A percentile compares a stretch with the other conserved stretches of the same genome.
These are phyloP conservation scores for Yarrowia sp. DNA, from an alignment of 805 yeast genomes.

Conservation along the genomic window DNA sequence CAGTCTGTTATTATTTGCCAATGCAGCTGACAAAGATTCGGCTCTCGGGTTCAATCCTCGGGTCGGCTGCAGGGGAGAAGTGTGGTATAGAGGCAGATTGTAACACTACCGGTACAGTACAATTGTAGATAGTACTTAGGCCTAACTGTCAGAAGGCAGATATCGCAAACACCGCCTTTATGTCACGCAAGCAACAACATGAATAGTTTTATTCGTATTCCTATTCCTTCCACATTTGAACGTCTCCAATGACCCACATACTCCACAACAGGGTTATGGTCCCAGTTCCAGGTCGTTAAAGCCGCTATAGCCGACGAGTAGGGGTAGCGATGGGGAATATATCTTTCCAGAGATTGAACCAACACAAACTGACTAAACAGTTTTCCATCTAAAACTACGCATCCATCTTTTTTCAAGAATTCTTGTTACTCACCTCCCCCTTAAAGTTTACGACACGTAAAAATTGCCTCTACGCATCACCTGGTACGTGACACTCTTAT, in stretches of 20 bases:
- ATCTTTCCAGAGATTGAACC: rapidly evolving
- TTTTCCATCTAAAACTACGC: background rate
- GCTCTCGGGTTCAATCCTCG: conserved; percentile 13
- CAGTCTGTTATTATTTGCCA: no score
- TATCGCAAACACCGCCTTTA: no score
- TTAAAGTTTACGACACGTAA: conserved; percentile 34
- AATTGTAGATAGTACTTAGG: no score
- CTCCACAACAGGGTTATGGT: conserved; percentile 8
- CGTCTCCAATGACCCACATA: no score
- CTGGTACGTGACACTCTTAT: conserved; percentile 9
- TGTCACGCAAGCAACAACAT: no score
- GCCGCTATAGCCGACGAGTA: background rate
- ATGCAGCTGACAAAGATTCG: background rate
- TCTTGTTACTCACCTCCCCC: background rate
- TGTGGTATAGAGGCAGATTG: no score
- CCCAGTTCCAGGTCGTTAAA: background rate
- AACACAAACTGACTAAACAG: no score
- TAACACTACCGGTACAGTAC: no score
- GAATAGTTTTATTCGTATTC: no score
- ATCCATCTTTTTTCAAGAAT: background rate
- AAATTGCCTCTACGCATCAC: conserved; percentile 33
- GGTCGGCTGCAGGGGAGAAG: conserved; percentile 4
- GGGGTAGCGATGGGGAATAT: background rate
- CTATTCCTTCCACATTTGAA: no score
- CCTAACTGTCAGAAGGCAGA: no score